Percentiles rank a stretch among this genome's conserved stretches.
phyloP scores from a whole-genome alignment of 1,139 yeast genomes.

The Yamadazyma mexicana region DNA sequence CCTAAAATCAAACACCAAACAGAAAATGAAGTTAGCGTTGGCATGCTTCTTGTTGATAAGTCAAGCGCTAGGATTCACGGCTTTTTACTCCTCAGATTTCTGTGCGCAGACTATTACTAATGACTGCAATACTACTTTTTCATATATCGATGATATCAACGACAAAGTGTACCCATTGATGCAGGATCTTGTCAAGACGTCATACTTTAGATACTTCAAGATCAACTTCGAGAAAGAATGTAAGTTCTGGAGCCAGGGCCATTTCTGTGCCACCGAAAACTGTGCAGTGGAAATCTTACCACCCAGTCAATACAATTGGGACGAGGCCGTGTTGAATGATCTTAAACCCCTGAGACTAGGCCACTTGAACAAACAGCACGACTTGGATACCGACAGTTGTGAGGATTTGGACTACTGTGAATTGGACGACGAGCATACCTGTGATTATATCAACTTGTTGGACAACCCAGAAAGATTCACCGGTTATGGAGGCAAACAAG shows the following conservation, averaged over 20 bases:
- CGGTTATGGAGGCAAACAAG: slow-evolving; percentile 92
- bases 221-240: slow-evolving; percentile 84
- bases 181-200: slow-evolving; percentile 57
- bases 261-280: slow-evolving; percentile 87
- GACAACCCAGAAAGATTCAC: slow-evolving; percentile 96
- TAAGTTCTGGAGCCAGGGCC: slow-evolving; percentile 82
- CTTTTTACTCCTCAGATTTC: slow-evolving; percentile 48
- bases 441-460: slow-evolving; percentile 82
- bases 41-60: background rate
- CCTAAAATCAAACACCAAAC: background rate
- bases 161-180: slow-evolving; percentile 48
- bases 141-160: slow-evolving; percentile 44
- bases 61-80: slow-evolving; percentile 21
- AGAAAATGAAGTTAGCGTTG: background rate
- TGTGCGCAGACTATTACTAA: slow-evolving; percentile 50
- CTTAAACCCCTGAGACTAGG: slow-evolving; percentile 52
- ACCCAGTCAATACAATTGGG: slow-evolving; percentile 54
- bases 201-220: slow-evolving; percentile 84
- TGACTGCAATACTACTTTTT: slow-evolving; percentile 49
- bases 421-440: slow-evolving; percentile 57
- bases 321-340: slow-evolving; percentile 57
- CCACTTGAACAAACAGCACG: slow-evolving; percentile 19
- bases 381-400: slow-evolving; percentile 19
- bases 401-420: slow-evolving; percentile 55
- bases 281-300: slow-evolving; percentile 84